Conservation (phyloP, 1,284 basidiomycete genomes). For the Porogramme epimiltina region DNA sequence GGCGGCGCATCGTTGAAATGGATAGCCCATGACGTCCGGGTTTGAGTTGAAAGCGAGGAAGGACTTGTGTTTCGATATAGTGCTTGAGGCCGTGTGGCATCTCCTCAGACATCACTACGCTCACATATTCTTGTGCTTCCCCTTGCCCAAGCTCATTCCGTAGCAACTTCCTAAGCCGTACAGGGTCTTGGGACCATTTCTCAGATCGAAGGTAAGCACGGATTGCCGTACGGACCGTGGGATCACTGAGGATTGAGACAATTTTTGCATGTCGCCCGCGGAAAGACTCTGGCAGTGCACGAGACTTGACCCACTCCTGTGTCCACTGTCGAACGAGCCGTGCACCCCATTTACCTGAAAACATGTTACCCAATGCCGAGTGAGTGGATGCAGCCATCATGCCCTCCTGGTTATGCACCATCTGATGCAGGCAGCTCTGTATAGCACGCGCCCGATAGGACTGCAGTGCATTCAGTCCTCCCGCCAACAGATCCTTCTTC, state of each 20-base stretch:
- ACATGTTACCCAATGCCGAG: not conserved
- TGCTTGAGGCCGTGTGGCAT: constrained; percentile 8
- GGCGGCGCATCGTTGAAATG: constrained; percentile 2
- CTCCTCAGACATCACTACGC: not conserved
- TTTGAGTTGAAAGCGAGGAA: too few relatives aligned
- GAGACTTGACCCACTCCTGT: not conserved
- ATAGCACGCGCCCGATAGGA: constrained; percentile 1
- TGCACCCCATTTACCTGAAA: constrained; percentile 2
- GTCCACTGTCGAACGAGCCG: constrained; percentile 3
- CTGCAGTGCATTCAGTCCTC: not conserved
- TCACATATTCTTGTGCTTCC: not conserved
- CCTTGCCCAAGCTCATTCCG: not conserved
- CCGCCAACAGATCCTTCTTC: not conserved
- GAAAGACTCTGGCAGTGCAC: not conserved
- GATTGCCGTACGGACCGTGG: not conserved
- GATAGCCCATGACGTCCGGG: not conserved
- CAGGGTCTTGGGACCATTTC: constrained; percentile 1
- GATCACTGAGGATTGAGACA: constrained; percentile 2
- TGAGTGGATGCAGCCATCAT: not conserved
- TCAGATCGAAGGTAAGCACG: constrained; percentile 1
- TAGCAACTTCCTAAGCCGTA: not conserved
- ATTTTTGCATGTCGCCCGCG: constrained; percentile 5
- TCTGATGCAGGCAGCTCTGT: constrained; percentile 1
- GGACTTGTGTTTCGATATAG: not conserved
- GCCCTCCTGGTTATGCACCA: not conserved